Evolutionary conservation across 495 filamentous ascomycete species (phyloP), one percentile per base, ranked within the genome.

Genomic region (Collariella sp.): DNA sequence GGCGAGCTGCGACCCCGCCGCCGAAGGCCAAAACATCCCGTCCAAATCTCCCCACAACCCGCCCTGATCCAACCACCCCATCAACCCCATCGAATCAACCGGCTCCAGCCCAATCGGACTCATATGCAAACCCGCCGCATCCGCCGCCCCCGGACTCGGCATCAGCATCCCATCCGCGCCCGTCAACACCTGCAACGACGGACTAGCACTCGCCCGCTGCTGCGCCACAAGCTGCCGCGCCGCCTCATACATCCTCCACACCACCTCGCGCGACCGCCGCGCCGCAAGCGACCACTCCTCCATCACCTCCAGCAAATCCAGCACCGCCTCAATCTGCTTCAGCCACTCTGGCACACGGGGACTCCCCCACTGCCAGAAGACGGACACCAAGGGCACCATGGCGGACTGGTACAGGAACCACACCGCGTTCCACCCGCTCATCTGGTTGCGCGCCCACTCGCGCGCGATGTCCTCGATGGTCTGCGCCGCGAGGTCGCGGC

Each of bases 381-480:
- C 75, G 13, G 76, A 82, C 7, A 91, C 75, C 3, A 91, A 76
- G 0, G 87, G 87, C 19, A 91, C 83, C 80, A 89, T 83, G 41
- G 79, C 79, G 0, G 86, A 84, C 66, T 91, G 87, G 73, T 87
- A 90, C 41, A 86, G 75, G 66, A 88, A 84, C 87, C 87, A 91
- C 20, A 88, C 84, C 5, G 83, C 86, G 68, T 87, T 87, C 87
- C 87, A 90, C 5, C 86, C 86, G 16, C 78, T 80, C 70, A 90
- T 84, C 64, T 88, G 83, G 67, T 88, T 87, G 24, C 79, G 78
- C 35, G 76, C 78, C 67, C 83, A 86, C 43, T 83, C 83, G 34
- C 72, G 70, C 16, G 82, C 69, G 38, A 91, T 87, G 56, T 88
- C 84, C 52, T 81, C 77, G 59, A 91, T 87, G 3, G 83, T 82